These are phyloP conservation scores for Colletotrichum sp. DNA, from an alignment of 2,329 filamentous ascomycete species.

Conservation along the genomic window DNA sequence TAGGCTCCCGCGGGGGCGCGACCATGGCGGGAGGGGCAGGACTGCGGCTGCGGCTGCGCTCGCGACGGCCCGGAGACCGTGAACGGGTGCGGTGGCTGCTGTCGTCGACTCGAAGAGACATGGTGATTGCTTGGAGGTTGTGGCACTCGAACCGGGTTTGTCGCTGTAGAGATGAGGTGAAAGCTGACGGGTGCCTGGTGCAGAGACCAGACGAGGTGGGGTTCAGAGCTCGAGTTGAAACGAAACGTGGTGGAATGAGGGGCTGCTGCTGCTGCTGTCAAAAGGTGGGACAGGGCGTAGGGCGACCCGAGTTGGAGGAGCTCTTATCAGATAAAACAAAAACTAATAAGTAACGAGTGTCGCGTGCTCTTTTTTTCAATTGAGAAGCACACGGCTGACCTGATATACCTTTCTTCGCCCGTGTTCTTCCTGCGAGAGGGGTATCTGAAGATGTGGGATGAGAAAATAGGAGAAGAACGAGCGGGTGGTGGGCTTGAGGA, in stretches of 20 bases:
- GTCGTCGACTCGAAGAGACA: conserved; percentile 59
- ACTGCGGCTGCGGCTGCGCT: conserved; percentile 38
- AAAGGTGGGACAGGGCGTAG: conserved; percentile 5
- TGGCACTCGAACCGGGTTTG: conserved; percentile 6
- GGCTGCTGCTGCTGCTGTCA: neutral
- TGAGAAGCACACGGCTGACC: neutral
- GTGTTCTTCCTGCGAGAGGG: neutral
- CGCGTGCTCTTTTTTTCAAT: neutral
- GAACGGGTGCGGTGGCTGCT: conserved; percentile 50
- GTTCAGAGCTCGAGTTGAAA: conserved; percentile 15
- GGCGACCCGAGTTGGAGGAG: neutral
- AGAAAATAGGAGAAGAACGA: neutral
- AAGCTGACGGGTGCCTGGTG: neutral
- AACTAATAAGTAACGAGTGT: neutral
- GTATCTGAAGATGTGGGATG: neutral
- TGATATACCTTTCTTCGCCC: neutral
- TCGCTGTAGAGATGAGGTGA: conserved; percentile 4
- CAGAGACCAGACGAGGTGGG: neutral
- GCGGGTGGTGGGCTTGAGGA: neutral
- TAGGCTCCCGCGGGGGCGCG: conserved; percentile 47
- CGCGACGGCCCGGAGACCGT: conserved; percentile 48
- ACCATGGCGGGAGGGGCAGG: conserved; percentile 33
- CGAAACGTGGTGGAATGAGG: conserved; percentile 16
- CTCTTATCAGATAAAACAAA: neutral
- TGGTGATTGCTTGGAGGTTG: conserved; percentile 29